A percentile compares a stretch with the other conserved stretches of the same genome.
Conservation (phyloP, 495 filamentous ascomycete species). For the Cenococcum geophilum region DNA sequence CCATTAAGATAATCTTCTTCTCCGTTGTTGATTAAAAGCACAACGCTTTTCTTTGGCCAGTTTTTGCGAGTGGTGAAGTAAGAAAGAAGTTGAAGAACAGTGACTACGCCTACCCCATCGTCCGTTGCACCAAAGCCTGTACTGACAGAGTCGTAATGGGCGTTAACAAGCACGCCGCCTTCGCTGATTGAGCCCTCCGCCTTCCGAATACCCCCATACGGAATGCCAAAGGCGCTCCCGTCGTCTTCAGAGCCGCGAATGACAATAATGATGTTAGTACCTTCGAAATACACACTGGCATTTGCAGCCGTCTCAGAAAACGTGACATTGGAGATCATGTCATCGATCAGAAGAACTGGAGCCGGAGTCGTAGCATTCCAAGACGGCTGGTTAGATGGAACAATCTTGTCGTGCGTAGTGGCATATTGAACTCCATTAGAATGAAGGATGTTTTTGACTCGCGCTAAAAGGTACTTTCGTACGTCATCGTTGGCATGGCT, state of each 20-base stretch:
- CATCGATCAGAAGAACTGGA: constrained; percentile 36
- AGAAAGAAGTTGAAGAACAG: constrained; percentile 76
- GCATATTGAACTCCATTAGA: constrained; percentile 43
- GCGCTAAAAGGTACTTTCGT: constrained; percentile 64
- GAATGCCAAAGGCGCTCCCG: constrained; percentile 44
- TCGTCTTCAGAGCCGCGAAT: constrained; percentile 74
- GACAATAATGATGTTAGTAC: constrained; percentile 87
- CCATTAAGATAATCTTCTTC: constrained; percentile 94
- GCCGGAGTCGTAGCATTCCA: neutral
- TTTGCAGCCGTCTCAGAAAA: constrained; percentile 35
- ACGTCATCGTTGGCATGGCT: constrained; percentile 74
- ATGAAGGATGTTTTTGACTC: constrained; percentile 62
- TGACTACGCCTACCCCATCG: constrained; percentile 83
- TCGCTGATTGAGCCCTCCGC: constrained; percentile 47
- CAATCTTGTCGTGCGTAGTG: constrained; percentile 7
- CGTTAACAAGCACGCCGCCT: constrained; percentile 84
- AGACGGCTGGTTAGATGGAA: neutral
- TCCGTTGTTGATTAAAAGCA: constrained; percentile 87
- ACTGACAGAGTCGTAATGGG: constrained; percentile 92
- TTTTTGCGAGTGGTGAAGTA: constrained; percentile 77
- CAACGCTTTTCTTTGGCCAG: constrained; percentile 69
- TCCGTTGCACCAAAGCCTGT: constrained; percentile 90
- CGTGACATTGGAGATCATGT: constrained; percentile 74
- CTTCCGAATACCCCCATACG: too few species aligned
- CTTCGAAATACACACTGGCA: constrained; percentile 75